Conservation (phyloP, 352 stramenopile genomes). For the Pythium sp. region DNA sequence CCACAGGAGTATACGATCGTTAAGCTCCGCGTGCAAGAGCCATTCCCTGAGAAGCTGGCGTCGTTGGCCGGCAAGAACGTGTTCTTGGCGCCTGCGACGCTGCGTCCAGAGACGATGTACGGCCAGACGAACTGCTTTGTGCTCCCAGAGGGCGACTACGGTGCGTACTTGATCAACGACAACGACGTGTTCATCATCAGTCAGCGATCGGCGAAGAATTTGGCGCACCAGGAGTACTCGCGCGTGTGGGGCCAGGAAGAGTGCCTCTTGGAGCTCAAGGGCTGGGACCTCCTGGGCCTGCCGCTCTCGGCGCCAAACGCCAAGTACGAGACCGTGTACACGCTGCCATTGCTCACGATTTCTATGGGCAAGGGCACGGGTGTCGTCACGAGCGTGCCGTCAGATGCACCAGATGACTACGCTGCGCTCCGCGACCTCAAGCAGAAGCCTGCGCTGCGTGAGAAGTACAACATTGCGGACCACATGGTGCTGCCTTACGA, state of each 20-base stretch:
- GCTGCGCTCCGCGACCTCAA: slow-evolving; percentile 98
- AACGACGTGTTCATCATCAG: slow-evolving; percentile 96
- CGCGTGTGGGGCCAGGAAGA: slow-evolving; percentile 87
- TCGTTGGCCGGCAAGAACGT: slow-evolving; percentile 88
- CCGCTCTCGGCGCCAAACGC: slow-evolving; percentile 95
- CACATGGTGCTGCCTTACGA: slow-evolving; percentile 98
- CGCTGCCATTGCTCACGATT: slow-evolving; percentile 98
- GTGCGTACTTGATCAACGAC: slow-evolving; percentile 95
- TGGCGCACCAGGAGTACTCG: slow-evolving; percentile 95
- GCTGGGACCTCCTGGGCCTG: slow-evolving; percentile 96
- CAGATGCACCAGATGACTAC: slow-evolving; percentile 99
- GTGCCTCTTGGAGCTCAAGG: slow-evolving; percentile 90
- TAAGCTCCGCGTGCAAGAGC: slow-evolving; percentile 93
- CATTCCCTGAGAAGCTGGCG: slow-evolving; percentile 72
- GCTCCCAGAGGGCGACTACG: slow-evolving; percentile 98
- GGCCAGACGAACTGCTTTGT: slow-evolving; percentile 99
- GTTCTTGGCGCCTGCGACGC: slow-evolving; percentile 97
- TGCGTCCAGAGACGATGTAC: slow-evolving; percentile 99
- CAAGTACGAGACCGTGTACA: slow-evolving; percentile 99
- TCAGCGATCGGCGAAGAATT: slow-evolving; percentile 90
- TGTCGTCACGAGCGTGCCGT: slow-evolving; percentile 98
- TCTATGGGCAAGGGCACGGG: slow-evolving; percentile 99
- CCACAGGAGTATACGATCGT: slow-evolving; percentile 99
- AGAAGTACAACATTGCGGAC: slow-evolving; percentile 98
- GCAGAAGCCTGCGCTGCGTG: slow-evolving; percentile 96